A percentile compares a stretch with the other conserved stretches of the same genome.
These are phyloP conservation scores for Bipolaris victoriae DNA, from an alignment of 2,329 filamentous ascomycete genomes.

Conservation along the genomic window DNA sequence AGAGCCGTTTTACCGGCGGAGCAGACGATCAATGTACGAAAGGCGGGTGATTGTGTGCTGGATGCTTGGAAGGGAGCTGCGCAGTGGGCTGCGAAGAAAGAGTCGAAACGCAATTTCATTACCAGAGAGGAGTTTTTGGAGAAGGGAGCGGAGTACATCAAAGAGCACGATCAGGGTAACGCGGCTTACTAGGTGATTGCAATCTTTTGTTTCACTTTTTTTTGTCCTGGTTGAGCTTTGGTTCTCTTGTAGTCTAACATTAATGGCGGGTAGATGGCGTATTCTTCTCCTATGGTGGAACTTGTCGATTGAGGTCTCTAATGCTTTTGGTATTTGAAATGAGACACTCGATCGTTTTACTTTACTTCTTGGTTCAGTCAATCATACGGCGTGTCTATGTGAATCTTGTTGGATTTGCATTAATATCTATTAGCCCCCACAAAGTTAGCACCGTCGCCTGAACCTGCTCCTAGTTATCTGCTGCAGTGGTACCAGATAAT, in stretches of 20 bases:
- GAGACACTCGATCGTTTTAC: background rate
- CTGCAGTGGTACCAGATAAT: background rate
- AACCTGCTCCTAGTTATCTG: background rate
- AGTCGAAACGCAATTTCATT: conserved; percentile 70
- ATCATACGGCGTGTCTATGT: background rate
- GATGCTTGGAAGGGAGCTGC: conserved; percentile 96
- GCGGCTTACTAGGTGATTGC: conserved; percentile 25
- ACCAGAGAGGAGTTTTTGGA: conserved; percentile 84
- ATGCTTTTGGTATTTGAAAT: background rate
- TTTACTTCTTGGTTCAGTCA: background rate
- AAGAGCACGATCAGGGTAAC: conserved; percentile 64
- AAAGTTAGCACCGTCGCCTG: background rate
- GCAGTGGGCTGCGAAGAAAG: conserved; percentile 71
- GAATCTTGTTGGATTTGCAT: background rate
- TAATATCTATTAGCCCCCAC: background rate
- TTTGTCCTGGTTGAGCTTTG: background rate
- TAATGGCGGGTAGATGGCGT: background rate
- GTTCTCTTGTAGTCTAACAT: background rate
- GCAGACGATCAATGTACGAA: conserved; percentile 70
- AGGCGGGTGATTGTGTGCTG: conserved; percentile 75
- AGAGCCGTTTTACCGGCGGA: conserved; percentile 75
- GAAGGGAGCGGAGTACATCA: conserved; percentile 93
- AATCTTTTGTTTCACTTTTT: background rate
- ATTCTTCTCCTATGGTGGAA: background rate
- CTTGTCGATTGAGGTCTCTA: background rate